Evolutionary conservation across 257 asterid species (phyloP), one percentile per base, ranked within the genome.

Genomic region (Perilla frutescens): DNA sequence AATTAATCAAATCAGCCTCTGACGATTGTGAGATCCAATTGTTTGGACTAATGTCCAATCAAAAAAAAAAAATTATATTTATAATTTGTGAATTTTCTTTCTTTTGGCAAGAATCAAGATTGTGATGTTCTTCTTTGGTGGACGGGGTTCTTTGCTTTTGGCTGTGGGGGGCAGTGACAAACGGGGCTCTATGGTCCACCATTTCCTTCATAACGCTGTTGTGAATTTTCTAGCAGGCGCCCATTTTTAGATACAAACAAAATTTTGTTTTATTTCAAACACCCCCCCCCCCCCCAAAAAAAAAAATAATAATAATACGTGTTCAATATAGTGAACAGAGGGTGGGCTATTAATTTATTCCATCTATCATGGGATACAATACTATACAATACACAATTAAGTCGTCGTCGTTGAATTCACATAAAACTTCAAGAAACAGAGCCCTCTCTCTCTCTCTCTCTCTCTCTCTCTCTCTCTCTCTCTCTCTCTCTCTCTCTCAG

Each of bases 1-100:
- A 83, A 73, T 74, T 64, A 77, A 80, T 83, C 81, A 80, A 83
- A 77, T 77, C 84, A 80, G 40, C 29, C 62, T 61, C 70, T 14
- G 32, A 51, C 71, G 85, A 83, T 76, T 32, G 86, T 67, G 56
- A 69, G 74, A 76, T 79, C 60, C 78, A 67, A 59, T 75, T 72
- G 64, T 79, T 84, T 84, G 86, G 80, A 81, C 77, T 76, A 63
- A 55, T 57, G 82, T 79, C 82, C 60, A 76, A 79, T 84, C 82
- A 70, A 44, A 6, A 43, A 43, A 43, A 43, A 5, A 6, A 9
- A n/a, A 15, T 26, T 43, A 9, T 4, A 0, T 43, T 44, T 44
- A 29, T 29, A 20, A 20, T 20, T 20, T 20, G 26, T 20, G 26
- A 20, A 20, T 26, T 20, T 12, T 53, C 13, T 7, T 31, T 49